Conservation (phyloP, 106 monocot species). For the Phalaenopsis equestris region DNA sequence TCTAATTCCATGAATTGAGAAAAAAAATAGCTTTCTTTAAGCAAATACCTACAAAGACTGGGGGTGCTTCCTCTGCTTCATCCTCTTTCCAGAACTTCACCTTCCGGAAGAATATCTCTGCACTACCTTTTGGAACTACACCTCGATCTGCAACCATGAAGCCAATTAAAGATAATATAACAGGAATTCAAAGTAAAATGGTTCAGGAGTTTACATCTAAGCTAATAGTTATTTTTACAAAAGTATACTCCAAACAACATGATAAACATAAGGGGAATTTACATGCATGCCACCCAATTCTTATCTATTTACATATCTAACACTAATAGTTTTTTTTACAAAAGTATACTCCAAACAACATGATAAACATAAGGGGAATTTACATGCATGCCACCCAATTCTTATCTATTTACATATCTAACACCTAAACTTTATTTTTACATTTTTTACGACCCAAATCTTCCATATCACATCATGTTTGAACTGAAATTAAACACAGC, state of each 20-base stretch:
- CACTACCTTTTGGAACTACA: conserved; percentile 85
- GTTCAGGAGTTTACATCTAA: background rate
- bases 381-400: too few relatives aligned
- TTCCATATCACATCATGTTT: too few relatives aligned
- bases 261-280: background rate
- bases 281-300: too few relatives aligned
- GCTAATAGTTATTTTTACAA: background rate
- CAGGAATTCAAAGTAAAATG: background rate
- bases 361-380: background rate
- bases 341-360: background rate
- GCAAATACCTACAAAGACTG: conserved; percentile 95
- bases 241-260: background rate
- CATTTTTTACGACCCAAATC: too few relatives aligned
- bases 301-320: too few relatives aligned
- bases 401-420: too few relatives aligned
- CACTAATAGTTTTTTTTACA: background rate
- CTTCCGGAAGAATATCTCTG: conserved; percentile 95
- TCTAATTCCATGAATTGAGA: background rate
- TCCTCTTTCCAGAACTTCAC: conserved; percentile 98
- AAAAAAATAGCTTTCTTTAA: conserved; percentile 2
- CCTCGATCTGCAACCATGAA: conserved; percentile 62
- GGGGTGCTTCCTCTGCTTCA: conserved; percentile 93
- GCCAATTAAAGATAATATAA: background rate
- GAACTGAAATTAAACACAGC: too few relatives aligned
- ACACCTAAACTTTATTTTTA: too few relatives aligned